Conservation (phyloP, 2,329 filamentous ascomycete species). For the Claviceps digitariae region DNA sequence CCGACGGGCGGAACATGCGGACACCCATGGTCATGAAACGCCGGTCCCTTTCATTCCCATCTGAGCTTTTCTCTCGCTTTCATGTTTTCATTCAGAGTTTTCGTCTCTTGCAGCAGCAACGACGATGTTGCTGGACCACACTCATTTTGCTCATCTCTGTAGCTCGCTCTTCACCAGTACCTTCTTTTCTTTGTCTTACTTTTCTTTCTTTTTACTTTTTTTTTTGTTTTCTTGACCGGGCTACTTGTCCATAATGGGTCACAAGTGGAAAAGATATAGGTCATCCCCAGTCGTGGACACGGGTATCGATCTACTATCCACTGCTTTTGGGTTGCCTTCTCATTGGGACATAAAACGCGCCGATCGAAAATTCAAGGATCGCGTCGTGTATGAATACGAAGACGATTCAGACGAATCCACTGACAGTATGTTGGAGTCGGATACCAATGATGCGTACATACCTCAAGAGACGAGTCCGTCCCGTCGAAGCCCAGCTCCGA, state of each 20-base stretch:
- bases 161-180: background rate
- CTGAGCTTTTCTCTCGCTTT: background rate
- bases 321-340: conserved; percentile 15
- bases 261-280: conserved; percentile 2
- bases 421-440: background rate
- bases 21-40: background rate
- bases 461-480: background rate
- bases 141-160: background rate
- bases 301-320: conserved; percentile 15
- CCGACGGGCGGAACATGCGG: too few relatives aligned
- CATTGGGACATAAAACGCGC: conserved; percentile 5
- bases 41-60: background rate
- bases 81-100: background rate
- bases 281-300: background rate
- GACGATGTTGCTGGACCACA: background rate
- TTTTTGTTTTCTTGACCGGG: background rate
- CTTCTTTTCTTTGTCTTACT: background rate
- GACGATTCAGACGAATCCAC: background rate
- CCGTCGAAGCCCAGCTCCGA: background rate
- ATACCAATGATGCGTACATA: background rate
- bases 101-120: background rate
- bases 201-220: background rate
- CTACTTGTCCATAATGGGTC: conserved; percentile 10
- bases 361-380: conserved; percentile 1
- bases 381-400: background rate